Base-by-base conservation (phyloP, 2,329 filamentous ascomycete genomes). In the Colletotrichum gigasporum region DNA sequence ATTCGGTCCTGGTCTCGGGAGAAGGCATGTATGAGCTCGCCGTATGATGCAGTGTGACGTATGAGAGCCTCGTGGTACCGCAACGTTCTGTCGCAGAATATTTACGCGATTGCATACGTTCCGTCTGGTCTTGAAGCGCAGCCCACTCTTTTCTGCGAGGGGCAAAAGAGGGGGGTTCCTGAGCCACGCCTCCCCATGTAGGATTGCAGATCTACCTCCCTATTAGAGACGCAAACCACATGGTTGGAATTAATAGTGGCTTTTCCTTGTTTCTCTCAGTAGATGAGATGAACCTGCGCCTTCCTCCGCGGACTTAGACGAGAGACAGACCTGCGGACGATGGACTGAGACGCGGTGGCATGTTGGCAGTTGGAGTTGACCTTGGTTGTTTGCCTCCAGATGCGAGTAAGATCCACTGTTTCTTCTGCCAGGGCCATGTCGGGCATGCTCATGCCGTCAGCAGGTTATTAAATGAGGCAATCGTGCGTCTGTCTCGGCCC, bases 381-480 rank as follows among this genome's bases (percentile, higher is more conserved):
- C n/a, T n/a, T n/a, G n/a, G n/a, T n/a, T n/a, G n/a, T n/a, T n/a
- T n/a, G n/a, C n/a, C n/a, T n/a, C n/a, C n/a, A n/a, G n/a, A n/a
- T n/a, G n/a, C n/a, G n/a, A n/a, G n/a, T n/a, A n/a, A n/a, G n/a
- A n/a, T n/a, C n/a, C n/a, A n/a, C n/a, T n/a, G n/a, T n/a, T n/a
- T n/a, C n/a, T n/a, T n/a, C n/a, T n/a, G n/a, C n/a, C n/a, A n/a
- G n/a, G n/a, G n/a, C n/a, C n/a, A n/a, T 3, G 20, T n/a, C 34
- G 28, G 51, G 11, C 18, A 32, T 47, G 35, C 6, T n/a, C 39
- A 63, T 47, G 37, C 39, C 32, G 57, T 61, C 48, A 55, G 18
- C 41, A 30, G 3, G 39, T 34, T 18, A 26, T n/a, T 16, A 18
- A 30, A 55, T 54, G 39, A 55, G 48, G 32, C 48, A 30, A 61